These are phyloP conservation scores for Physaria fendleri DNA, from an alignment of 345 rosid genomes.

Conservation along the genomic window DNA sequence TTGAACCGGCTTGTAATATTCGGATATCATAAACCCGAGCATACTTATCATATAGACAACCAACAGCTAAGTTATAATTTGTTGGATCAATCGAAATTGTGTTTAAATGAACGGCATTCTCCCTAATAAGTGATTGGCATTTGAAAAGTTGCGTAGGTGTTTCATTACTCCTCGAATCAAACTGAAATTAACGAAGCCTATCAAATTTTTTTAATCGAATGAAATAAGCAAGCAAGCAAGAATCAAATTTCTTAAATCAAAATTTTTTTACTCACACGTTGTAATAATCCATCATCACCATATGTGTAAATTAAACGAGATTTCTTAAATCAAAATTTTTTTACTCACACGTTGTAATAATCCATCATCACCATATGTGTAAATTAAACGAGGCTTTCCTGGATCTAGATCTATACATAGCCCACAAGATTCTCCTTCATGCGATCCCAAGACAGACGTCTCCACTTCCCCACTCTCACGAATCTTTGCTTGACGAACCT, in stretches of 20 bases:
- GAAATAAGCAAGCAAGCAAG: no score
- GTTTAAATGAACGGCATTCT: conserved; percentile 38
- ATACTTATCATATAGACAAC: conserved; percentile 72
- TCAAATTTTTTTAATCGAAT: no score
- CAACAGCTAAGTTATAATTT: conserved; percentile 68
- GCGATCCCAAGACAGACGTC: conserved; percentile 49
- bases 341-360: conserved; percentile 80
- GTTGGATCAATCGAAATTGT: conserved; percentile 83
- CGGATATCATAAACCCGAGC: conserved; percentile 77
- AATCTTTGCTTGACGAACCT: conserved; percentile 70
- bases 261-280: conserved; percentile 88
- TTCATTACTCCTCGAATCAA: conserved; percentile 75
- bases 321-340: no score
- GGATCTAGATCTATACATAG: conserved; percentile 89
- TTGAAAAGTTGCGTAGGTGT: conserved; percentile 65
- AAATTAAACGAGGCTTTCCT: conserved; percentile 68
- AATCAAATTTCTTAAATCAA: no score
- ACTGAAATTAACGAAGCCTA: no score
- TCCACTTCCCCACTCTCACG: conserved; percentile 53
- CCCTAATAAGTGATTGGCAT: no score
- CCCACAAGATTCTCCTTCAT: conserved; percentile 56
- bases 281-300: conserved; percentile 4
- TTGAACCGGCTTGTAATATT: conserved; percentile 56
- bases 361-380: conserved; percentile 88
- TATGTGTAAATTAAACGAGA: conserved; percentile 58